Percentiles rank a stretch among this genome's conserved stretches.
These are phyloP conservation scores for Cercospora berteroae DNA, from an alignment of 2,329 filamentous ascomycete species.

Conservation along the genomic window DNA sequence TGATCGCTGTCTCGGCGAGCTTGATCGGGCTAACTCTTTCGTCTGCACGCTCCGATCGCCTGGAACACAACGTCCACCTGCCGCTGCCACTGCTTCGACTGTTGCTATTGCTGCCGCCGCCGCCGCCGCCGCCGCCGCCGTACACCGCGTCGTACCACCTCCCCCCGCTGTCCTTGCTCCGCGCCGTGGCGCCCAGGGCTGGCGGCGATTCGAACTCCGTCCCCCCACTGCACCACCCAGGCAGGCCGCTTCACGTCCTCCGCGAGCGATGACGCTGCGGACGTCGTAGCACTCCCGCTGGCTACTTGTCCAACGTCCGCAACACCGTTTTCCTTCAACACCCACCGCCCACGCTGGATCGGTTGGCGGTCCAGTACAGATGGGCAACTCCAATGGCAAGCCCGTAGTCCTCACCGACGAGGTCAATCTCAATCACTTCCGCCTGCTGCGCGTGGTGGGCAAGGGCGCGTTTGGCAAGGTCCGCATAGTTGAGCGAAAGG, in stretches of 20 bases:
- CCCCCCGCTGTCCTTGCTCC: neutral
- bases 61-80: conserved; percentile 2
- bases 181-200: neutral
- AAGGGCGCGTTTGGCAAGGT: conserved; percentile 99
- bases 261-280: conserved; percentile 11
- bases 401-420: conserved; percentile 89
- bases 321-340: neutral
- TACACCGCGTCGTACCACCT: neutral
- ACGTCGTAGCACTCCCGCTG: neutral
- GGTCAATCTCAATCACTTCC: conserved; percentile 97
- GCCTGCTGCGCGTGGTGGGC: conserved; percentile 88
- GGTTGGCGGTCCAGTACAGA: conserved; percentile 41
- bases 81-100: neutral
- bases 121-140: neutral
- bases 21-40: conserved; percentile 3
- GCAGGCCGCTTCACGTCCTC: conserved; percentile 2
- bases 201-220: neutral
- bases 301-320: neutral
- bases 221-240: neutral
- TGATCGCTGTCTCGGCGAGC: conserved; percentile 5
- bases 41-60: neutral
- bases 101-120: neutral
- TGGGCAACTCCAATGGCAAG: conserved; percentile 96
- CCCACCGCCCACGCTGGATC: neutral
- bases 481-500: conserved; percentile 95